Conservation (phyloP, 345 rosid genomes). For the Nephelium lappaceum region DNA sequence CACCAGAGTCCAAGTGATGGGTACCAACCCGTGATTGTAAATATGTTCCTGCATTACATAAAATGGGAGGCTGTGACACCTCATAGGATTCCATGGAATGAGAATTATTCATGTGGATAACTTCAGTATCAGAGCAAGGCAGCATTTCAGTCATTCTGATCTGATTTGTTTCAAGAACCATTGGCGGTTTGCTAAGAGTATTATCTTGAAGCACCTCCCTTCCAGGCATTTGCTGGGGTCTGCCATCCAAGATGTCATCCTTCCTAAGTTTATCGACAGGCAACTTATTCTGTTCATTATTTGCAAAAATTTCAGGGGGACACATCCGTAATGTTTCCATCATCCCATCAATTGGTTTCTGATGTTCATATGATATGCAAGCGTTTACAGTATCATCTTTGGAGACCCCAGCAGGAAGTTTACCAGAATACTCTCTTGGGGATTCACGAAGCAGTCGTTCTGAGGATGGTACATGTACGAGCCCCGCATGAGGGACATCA, state of each 20-base stretch:
- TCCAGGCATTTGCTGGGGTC: slow-evolving; percentile 31
- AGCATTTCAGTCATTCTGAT: slow-evolving; percentile 25
- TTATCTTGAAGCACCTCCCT: slow-evolving; percentile 41
- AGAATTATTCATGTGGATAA: slow-evolving; percentile 29
- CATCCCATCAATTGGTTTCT: slow-evolving; percentile 43
- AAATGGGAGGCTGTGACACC: slow-evolving; percentile 30
- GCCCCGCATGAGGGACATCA: slow-evolving; percentile 30
- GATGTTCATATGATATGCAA: slow-evolving; percentile 27
- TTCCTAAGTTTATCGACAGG: slow-evolving; percentile 35
- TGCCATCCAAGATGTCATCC: slow-evolving; percentile 40
- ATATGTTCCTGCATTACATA: slow-evolving; percentile 40
- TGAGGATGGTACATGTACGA: slow-evolving; percentile 34
- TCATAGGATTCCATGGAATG: slow-evolving; percentile 38
- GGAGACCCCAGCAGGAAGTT: slow-evolving; percentile 31
- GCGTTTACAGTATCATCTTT: slow-evolving; percentile 36
- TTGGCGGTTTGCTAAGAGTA: slow-evolving; percentile 30
- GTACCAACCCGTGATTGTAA: slow-evolving; percentile 41
- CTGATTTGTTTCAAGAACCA: slow-evolving; percentile 37
- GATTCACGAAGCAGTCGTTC: slow-evolving; percentile 37
- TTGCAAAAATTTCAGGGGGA: slow-evolving; percentile 32
- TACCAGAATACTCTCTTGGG: slow-evolving; percentile 34
- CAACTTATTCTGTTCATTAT: slow-evolving; percentile 36
- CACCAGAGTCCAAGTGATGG: slow-evolving; percentile 41
- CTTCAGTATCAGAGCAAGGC: slow-evolving; percentile 29
- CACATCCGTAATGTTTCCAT: slow-evolving; percentile 39